These are phyloP conservation scores for Candida sithepensis DNA, from an alignment of 805 yeast species.

Conservation along the genomic window DNA sequence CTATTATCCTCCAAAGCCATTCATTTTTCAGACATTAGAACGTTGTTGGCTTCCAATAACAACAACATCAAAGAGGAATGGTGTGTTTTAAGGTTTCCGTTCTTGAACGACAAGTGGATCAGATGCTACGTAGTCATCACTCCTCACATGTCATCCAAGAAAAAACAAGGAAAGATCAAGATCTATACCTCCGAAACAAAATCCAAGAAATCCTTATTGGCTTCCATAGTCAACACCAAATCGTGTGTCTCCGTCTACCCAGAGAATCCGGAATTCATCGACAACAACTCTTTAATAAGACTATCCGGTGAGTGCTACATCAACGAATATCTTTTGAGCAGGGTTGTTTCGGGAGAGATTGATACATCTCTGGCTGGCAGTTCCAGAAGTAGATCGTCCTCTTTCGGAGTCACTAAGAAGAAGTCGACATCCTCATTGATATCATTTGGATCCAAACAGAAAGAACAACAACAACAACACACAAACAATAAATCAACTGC, in stretches of 20 bases:
- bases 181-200: conserved; percentile 48
- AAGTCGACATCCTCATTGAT: conserved; percentile 27
- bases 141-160: conserved; percentile 41
- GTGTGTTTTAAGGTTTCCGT: conserved; percentile 60
- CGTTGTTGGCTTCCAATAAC: conserved; percentile 49
- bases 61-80: conserved; percentile 50
- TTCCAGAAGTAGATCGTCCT: conserved; percentile 26
- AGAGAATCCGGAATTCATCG: conserved; percentile 52
- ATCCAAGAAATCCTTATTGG: conserved; percentile 48
- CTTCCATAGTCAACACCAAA: conserved; percentile 42
- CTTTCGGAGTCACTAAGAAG: conserved; percentile 24
- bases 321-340: conserved; percentile 32
- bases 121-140: conserved; percentile 47
- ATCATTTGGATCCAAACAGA: conserved; percentile 13
- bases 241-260: conserved; percentile 58
- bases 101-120: conserved; percentile 55
- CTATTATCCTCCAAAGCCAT: conserved; percentile 56
- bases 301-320: conserved; percentile 51
- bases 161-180: conserved; percentile 48
- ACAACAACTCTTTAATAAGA: conserved; percentile 53
- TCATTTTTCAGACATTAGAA: conserved; percentile 53
- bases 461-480: too few species aligned
- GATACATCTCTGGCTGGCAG: conserved; percentile 15
- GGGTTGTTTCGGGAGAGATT: conserved; percentile 20
- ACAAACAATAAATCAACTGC: conserved; percentile 11